phyloP scores from a whole-genome alignment of 2,329 filamentous ascomycete species.

The Venturiaceae sp. region DNA sequence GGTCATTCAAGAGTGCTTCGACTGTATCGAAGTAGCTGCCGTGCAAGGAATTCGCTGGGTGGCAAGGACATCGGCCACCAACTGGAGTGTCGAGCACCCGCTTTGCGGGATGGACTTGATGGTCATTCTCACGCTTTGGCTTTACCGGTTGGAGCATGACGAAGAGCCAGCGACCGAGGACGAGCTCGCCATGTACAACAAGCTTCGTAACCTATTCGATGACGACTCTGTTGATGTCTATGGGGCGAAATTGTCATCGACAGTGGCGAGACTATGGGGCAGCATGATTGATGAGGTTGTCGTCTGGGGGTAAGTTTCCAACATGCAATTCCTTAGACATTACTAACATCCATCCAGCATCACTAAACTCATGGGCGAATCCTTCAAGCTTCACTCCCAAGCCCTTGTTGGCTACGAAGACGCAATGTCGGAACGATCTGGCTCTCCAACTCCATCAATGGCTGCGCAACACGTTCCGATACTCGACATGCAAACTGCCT shows the following conservation, averaged over 20 bases:
- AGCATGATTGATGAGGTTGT: conserved; percentile 98
- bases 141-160: conserved; percentile 98
- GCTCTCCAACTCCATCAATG: conserved; percentile 30
- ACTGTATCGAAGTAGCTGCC: conserved; percentile 93
- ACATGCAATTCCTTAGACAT: neutral
- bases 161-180: conserved; percentile 81
- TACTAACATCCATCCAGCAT: conserved; percentile 45
- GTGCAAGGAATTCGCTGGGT: conserved; percentile 95
- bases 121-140: conserved; percentile 95
- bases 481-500: conserved; percentile 33
- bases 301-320: conserved; percentile 85
- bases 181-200: conserved; percentile 84
- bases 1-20: conserved; percentile 94
- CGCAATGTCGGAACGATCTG: conserved; percentile 44
- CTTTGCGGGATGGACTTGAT: conserved; percentile 94
- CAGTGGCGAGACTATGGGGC: conserved; percentile 90
- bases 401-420: conserved; percentile 92
- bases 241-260: conserved; percentile 81
- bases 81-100: conserved; percentile 98
- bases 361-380: conserved; percentile 93
- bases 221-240: conserved; percentile 80
- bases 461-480: conserved; percentile 29
- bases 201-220: conserved; percentile 80
- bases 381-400: conserved; percentile 93
- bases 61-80: conserved; percentile 91